Conservation (phyloP, 441 rosid species). For the Gossypium lobatum region DNA sequence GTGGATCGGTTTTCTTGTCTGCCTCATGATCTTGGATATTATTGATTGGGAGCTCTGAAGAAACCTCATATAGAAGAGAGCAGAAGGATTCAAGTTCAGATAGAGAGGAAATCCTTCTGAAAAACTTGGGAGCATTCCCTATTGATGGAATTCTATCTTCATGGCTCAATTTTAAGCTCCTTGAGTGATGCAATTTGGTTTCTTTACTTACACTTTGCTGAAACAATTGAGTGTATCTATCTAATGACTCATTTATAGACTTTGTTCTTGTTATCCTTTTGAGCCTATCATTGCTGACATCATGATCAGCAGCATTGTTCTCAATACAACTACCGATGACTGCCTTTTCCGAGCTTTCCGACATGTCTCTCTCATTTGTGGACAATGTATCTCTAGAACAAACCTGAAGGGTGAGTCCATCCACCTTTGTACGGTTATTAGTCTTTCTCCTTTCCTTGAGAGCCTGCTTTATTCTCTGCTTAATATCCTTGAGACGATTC, state of each 20-base stretch:
- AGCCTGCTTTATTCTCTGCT: slow-evolving; percentile 52
- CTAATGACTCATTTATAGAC: slow-evolving; percentile 48
- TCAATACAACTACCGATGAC: slow-evolving; percentile 8
- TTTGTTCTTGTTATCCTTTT: slow-evolving; percentile 28
- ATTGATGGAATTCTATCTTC: slow-evolving; percentile 35
- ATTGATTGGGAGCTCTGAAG: slow-evolving; percentile 20
- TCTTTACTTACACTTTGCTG: slow-evolving; percentile 34
- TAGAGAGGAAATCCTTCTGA: slow-evolving; percentile 66
- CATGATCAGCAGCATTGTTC: slow-evolving; percentile 19
- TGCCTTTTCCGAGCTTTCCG: slow-evolving; percentile 1
- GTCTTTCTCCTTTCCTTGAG: slow-evolving; percentile 40
- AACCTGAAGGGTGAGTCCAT: slow-evolving; percentile 10
- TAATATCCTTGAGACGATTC: slow-evolving; percentile 44
- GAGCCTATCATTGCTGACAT: slow-evolving; percentile 7
- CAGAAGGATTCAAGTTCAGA: slow-evolving; percentile 59
- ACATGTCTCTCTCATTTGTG: slow-evolving; percentile 15
- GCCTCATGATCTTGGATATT: slow-evolving; percentile 6
- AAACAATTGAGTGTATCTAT: slow-evolving; percentile 57
- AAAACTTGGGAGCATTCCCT: slow-evolving; percentile 33
- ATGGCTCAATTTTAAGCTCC: slow-evolving; percentile 50
- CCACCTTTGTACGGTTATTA: background rate
- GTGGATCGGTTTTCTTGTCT: background rate
- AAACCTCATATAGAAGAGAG: slow-evolving; percentile 40
- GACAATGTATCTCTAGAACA: slow-evolving; percentile 11
- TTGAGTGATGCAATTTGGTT: slow-evolving; percentile 40